Conservation (phyloP, 2,329 filamentous ascomycete genomes). For the Penicillium sp. region DNA sequence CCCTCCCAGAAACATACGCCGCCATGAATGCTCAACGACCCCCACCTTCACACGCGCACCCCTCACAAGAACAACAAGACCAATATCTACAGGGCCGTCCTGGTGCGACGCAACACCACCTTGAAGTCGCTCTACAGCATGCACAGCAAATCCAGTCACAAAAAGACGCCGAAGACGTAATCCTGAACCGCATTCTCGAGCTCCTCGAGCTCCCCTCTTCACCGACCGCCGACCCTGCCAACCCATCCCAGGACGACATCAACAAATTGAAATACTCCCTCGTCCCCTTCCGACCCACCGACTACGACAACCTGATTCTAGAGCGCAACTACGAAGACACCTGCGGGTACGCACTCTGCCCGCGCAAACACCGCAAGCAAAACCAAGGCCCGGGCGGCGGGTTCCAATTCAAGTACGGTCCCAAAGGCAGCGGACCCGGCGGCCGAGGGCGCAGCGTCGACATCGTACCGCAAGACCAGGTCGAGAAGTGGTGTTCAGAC, state of each 20-base stretch:
- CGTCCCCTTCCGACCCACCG: conserved; percentile 75
- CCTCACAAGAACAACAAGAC: conserved; percentile 31
- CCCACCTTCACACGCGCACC: conserved; percentile 21
- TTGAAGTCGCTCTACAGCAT: conserved; percentile 74
- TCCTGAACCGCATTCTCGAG: conserved; percentile 70
- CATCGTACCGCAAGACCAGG: conserved; percentile 69
- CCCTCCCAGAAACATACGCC: conserved; percentile 44
- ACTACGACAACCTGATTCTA: conserved; percentile 85
- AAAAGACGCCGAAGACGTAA: conserved; percentile 73
- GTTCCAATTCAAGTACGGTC: conserved; percentile 66
- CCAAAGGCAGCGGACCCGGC: conserved; percentile 49
- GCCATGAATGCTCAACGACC: conserved; percentile 48
- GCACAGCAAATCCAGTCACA: conserved; percentile 79
- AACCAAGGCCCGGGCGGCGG: conserved; percentile 55
- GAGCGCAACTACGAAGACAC: conserved; percentile 82
- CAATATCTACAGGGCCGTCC: conserved; percentile 35
- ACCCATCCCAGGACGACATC: conserved; percentile 62
- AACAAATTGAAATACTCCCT: conserved; percentile 67
- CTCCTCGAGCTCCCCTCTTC: conserved; percentile 66
- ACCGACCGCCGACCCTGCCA: conserved; percentile 52
- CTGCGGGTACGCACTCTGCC: conserved; percentile 84
- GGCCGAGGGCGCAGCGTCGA: conserved; percentile 56
- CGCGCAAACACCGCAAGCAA: conserved; percentile 60
- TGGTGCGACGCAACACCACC: conserved; percentile 46
- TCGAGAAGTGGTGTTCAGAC: conserved; percentile 85